Percentiles rank a stretch among this genome's conserved stretches.
Evolutionary conservation across 2,329 filamentous ascomycete species (phyloP).

Genomic region (Pochonia chlamydosporia): DNA sequence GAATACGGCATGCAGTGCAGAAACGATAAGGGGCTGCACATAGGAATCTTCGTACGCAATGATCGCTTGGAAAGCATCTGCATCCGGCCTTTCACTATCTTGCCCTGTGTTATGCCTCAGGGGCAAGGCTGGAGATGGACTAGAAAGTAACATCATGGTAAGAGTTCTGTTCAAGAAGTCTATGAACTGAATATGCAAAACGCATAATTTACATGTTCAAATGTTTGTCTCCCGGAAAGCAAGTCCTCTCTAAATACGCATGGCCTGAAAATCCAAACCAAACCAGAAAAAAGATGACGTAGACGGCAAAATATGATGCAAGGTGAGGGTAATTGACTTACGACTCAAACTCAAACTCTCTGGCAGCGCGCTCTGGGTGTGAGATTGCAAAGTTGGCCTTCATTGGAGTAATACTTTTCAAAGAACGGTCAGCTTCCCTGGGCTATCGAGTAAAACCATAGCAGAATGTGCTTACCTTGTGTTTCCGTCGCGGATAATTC

Average conservation of each 20-base stretch:
- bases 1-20: constrained; percentile 61
- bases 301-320: constrained; percentile 1
- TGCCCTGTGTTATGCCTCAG: constrained; percentile 13
- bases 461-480: constrained; percentile 59
- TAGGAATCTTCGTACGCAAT: constrained; percentile 84
- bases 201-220: constrained; percentile 22
- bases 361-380: constrained; percentile 36
- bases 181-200: constrained; percentile 18
- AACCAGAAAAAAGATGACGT: constrained; percentile 8
- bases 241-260: constrained; percentile 12
- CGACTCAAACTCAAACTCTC: constrained; percentile 74
- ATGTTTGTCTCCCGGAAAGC: background rate
- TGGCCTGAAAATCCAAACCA: constrained; percentile 5
- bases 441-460: background rate
- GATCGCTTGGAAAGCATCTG: constrained; percentile 50
- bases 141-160: constrained; percentile 21
- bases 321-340: constrained; percentile 1
- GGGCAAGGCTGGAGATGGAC: constrained; percentile 16
- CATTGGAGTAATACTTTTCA: constrained; percentile 72
- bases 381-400: constrained; percentile 86
- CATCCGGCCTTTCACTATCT: background rate
- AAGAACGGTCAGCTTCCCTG: background rate
- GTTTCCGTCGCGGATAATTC: constrained; percentile 81
- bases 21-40: constrained; percentile 77
- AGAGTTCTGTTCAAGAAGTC: constrained; percentile 24